Conservation (phyloP, 306 rosid species). For the Hippophae tibetana region DNA sequence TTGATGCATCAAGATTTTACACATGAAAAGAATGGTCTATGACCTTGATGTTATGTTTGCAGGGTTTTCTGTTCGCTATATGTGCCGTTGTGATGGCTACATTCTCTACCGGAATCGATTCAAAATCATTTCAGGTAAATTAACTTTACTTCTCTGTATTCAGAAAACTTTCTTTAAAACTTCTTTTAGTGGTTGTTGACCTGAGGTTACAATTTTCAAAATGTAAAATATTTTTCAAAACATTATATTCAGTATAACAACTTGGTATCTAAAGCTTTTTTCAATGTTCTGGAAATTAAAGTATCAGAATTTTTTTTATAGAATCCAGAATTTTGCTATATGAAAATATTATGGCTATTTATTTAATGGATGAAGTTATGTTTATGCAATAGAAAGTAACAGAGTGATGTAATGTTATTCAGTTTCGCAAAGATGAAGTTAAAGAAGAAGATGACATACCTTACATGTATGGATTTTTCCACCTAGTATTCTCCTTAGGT, state of each 20-base stretch:
- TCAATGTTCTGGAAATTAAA: no score
- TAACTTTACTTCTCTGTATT: neutral
- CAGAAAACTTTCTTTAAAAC: neutral
- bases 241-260: no score
- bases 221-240: no score
- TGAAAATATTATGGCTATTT: no score
- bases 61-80: conserved; percentile 77
- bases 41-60: conserved; percentile 9
- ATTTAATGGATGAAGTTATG: neutral
- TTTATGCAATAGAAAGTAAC: neutral
- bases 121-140: conserved; percentile 72
- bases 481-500: conserved; percentile 72
- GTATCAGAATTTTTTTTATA: no score
- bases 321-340: no score
- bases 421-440: conserved; percentile 49
- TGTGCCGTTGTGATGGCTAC: conserved; percentile 74
- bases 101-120: conserved; percentile 85
- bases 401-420: conserved; percentile 4
- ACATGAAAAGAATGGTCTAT: no score
- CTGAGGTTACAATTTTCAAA: no score
- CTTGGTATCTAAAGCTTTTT: no score
- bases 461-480: conserved; percentile 72
- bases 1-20: no score
- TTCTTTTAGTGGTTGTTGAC: neutral
- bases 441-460: conserved; percentile 57